Evolutionary conservation across 1,284 basidiomycete species (phyloP), one percentile per base, ranked within the genome.

Genomic region (Porogramme epimiltina): DNA sequence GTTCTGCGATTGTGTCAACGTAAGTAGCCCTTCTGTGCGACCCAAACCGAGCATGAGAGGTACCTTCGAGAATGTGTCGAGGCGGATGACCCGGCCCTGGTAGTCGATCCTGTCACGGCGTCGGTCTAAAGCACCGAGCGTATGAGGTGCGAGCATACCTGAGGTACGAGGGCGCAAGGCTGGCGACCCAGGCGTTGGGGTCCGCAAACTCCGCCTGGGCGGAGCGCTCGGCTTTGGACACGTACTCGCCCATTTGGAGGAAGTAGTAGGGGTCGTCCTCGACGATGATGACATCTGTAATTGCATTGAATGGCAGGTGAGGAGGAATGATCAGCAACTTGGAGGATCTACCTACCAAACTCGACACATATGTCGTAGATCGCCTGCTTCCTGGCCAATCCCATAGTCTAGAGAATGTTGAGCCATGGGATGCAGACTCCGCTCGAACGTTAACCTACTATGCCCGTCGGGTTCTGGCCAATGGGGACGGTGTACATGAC

Each of bases 201-300:
- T 73, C 59, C 52, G 54, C 42, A 41, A 55, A 26, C n/a, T 54
- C 45, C 15, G 53, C 54, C 42, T 59, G 65, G 50, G 62, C 57
- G 53, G 59, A 62, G 25, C 85, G 75, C 22, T 70, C 59, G 1
- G 66, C 56, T 66, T 79, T 76, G 42, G 76, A 73, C 20, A 75
- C 66, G 65, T 85, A 88, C 10, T 69, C 58, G 1, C 77, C 80
- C 55, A 81, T 67, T 65, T 88, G 87, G 18, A 93, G 73, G 73
- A 90, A 89, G 67, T 82, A 92, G 70, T 93, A 93, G 8, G 90
- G 91, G 69, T 92, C 89, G 59, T 91, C 89, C 71, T 92, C 89
- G 51, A 85, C 79, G 55, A 89, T 88, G 57, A 90, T 81, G 18
- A 89, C 62, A 59, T 91, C 82, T 82, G 61, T 40, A 50, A n/a